Base-by-base conservation (phyloP, 208 protist species). In the Acanthamoeba rhysodes region DNA sequence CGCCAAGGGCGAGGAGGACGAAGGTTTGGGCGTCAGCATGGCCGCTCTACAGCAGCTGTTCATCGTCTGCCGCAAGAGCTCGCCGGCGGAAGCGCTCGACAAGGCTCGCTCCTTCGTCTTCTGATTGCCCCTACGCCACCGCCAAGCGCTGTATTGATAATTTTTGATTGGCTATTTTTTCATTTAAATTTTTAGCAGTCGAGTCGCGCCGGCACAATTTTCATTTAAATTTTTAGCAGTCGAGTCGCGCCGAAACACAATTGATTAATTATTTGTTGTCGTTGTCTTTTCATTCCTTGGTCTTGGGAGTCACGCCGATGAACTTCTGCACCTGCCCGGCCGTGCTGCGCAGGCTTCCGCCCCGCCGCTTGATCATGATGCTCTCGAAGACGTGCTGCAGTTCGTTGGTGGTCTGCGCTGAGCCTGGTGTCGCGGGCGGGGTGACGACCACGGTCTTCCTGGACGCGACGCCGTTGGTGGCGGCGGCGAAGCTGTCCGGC, bases 1-100 rank as follows among this genome's bases (percentile, higher is more conserved):
- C 45, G 59, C 66, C 0, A 27, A 32, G 10, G 50, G 2, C 6
- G 50, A 68, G 27, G 53, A 91, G 85, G 24, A 91, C 22, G 87
- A 24, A 10, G 87, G 50, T 10, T 0, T 90, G 29, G 45, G 55
- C 10, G 84, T 93, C 14, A 94, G 70, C 90, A 94, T 84, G 90
- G 90, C 90, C 48, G 45, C 64, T 5, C 48, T 84, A 1, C 90
- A 94, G 45, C 68, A 84, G 72, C 68, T 85, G n/a, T 94, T 94
- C 50, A 94, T 94, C 72, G 4, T 41, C 7, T 94, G 90, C 90
- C 7, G 90, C 0, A 78, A 84, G 37, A 18, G 12, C 22, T 64
- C 68, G 22, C 27, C 68, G 4, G 45, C 16, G 12, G 90, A 94
- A 24, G 68, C 90, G 10, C 48, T 94, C 24, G 90, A 53, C 5